Conservation (phyloP, 2,329 filamentous ascomycete species). For the Drechslerella dactyloides region DNA sequence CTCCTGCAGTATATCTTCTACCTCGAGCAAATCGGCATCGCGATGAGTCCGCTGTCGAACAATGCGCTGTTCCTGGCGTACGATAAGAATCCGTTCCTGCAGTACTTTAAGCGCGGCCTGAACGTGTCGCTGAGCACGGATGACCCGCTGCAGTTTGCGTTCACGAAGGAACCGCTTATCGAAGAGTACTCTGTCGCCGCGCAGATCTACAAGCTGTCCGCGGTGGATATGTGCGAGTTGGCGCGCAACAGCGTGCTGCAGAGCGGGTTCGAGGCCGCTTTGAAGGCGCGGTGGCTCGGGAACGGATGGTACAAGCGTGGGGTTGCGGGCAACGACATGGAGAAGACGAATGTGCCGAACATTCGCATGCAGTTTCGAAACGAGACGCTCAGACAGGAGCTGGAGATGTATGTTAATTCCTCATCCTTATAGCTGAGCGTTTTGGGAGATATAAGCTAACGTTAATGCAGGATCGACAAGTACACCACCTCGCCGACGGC, state of each 20-base stretch:
- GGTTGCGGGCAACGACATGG: conserved; percentile 84
- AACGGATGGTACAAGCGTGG: conserved; percentile 77
- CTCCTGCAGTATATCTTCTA: conserved; percentile 97
- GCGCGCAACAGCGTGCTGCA: conserved; percentile 95
- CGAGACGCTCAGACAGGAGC: conserved; percentile 82
- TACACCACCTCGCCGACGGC: conserved; percentile 37
- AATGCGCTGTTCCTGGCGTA: conserved; percentile 96
- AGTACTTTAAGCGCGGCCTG: conserved; percentile 91
- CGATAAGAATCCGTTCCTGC: conserved; percentile 93
- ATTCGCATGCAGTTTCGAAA: conserved; percentile 88
- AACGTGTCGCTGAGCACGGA: conserved; percentile 97
- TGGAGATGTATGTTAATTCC: conserved; percentile 74
- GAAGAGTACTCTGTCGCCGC: conserved; percentile 98
- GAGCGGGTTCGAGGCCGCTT: conserved; percentile 84
- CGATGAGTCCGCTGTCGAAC: conserved; percentile 99
- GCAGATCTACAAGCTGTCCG: conserved; percentile 96
- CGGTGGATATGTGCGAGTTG: conserved; percentile 97
- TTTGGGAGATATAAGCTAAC: too few species aligned
- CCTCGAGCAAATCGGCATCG: conserved; percentile 95
- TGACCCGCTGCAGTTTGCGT: conserved; percentile 95
- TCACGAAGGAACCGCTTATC: conserved; percentile 96
- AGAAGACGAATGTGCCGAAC: conserved; percentile 95
- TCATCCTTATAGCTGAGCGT: too few species aligned
- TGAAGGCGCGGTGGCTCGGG: conserved; percentile 93
- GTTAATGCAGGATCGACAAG: conserved; percentile 48